These are phyloP conservation scores for Alternaria burnsii DNA, from an alignment of 2,329 filamentous ascomycete genomes.

Conservation along the genomic window DNA sequence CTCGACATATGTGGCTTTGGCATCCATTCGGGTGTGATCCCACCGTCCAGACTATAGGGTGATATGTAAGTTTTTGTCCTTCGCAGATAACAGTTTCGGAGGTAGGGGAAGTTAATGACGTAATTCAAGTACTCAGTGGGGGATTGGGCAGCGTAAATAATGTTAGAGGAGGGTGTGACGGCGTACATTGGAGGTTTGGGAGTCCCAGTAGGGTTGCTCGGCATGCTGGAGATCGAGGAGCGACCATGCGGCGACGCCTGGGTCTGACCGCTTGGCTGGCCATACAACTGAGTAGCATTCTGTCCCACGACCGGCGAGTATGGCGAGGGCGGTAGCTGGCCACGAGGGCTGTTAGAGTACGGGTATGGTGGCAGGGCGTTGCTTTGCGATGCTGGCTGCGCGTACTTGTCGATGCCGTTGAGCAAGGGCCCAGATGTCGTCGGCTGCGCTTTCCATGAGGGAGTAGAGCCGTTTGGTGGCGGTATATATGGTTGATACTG, in stretches of 20 bases:
- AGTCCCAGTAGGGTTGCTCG: conserved; percentile 41
- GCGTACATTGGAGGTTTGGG: conserved; percentile 51
- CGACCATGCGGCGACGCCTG: conserved; percentile 44
- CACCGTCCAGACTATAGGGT: conserved; percentile 55
- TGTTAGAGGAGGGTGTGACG: conserved; percentile 46
- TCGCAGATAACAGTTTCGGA: conserved; percentile 56
- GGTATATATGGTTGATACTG: conserved; percentile 42
- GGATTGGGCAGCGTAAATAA: conserved; percentile 48
- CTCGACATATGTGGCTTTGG: conserved; percentile 31
- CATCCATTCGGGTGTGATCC: conserved; percentile 53
- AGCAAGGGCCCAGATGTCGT: conserved; percentile 31
- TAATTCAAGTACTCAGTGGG: conserved; percentile 53
- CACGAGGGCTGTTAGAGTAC: conserved; percentile 29
- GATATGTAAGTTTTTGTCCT: conserved; percentile 58
- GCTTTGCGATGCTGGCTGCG: conserved; percentile 31
- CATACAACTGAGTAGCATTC: conserved; percentile 20
- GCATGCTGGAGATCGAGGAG: conserved; percentile 44
- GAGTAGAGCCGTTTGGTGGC: conserved; percentile 33
- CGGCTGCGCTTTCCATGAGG: conserved; percentile 36
- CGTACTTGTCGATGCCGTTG: conserved; percentile 38
- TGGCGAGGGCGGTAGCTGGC: conserved; percentile 31
- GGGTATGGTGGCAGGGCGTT: conserved; percentile 37
- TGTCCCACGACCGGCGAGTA: conserved; percentile 30
- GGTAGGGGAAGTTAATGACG: conserved; percentile 56
- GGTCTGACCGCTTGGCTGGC: conserved; percentile 23